phyloP scores from a whole-genome alignment of 2,329 filamentous ascomycete genomes.

The Nemania sp. region DNA sequence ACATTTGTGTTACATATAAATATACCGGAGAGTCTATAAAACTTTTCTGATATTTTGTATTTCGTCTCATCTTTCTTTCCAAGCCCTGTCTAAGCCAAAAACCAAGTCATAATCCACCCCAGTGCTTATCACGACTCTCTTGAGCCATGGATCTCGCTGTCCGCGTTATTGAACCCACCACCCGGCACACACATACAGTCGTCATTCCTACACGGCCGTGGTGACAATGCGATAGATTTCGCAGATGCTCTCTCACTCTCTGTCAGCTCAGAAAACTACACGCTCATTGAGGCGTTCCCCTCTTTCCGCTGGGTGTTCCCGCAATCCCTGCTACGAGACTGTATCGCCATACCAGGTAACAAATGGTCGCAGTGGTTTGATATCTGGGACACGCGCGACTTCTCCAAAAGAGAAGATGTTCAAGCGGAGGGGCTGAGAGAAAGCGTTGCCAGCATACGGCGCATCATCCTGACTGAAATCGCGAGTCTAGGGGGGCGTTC shows the following conservation, averaged over 20 bases:
- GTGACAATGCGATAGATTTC: conserved; percentile 44
- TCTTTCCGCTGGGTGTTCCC: conserved; percentile 55
- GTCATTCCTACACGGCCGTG: conserved; percentile 53
- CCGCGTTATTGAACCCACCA: background rate
- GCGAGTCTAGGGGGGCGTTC: conserved; percentile 39
- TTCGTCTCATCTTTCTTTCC: too few relatives aligned
- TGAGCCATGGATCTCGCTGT: background rate
- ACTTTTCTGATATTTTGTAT: too few relatives aligned
- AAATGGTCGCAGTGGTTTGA: conserved; percentile 54
- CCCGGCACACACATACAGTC: conserved; percentile 47
- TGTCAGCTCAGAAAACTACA: conserved; percentile 38
- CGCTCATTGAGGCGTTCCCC: conserved; percentile 46
- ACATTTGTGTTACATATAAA: too few relatives aligned
- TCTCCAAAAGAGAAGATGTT: conserved; percentile 45
- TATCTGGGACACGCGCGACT: conserved; percentile 47
- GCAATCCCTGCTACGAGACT: conserved; percentile 41
- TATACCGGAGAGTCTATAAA: too few relatives aligned
- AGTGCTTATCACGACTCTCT: conserved; percentile 12
- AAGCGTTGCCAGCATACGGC: conserved; percentile 40
- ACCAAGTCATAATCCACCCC: too few relatives aligned
- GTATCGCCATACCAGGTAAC: conserved; percentile 33
- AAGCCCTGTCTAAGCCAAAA: too few relatives aligned
- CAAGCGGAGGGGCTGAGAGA: conserved; percentile 47
- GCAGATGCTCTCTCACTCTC: conserved; percentile 36
- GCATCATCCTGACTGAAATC: conserved; percentile 43